phyloP scores from a whole-genome alignment of 2,329 filamentous ascomycete species.

The Eutypella sp. region DNA sequence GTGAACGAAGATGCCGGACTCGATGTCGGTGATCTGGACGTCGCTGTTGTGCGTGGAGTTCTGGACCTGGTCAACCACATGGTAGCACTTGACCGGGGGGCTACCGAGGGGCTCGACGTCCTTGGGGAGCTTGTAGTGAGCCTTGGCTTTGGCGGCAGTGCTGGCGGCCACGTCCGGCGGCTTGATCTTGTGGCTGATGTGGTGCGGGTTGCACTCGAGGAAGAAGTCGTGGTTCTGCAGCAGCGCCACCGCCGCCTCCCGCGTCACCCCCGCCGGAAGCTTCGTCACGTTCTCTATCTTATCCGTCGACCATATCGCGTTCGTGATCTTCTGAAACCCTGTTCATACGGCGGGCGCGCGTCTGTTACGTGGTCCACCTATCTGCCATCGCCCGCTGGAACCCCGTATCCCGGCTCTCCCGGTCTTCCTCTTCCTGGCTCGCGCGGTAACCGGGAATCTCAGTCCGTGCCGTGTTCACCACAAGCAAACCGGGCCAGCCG shows the following conservation, averaged over 20 bases:
- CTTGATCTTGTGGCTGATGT: slow-evolving; percentile 29
- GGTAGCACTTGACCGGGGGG: slow-evolving; percentile 33
- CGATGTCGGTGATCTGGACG: slow-evolving; percentile 48
- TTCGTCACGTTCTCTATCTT: slow-evolving; percentile 37
- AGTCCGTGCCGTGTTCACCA: no score
- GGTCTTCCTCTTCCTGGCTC: neutral
- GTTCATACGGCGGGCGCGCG: neutral
- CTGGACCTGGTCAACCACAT: slow-evolving; percentile 48
- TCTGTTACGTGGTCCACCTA: neutral
- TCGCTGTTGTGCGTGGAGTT: slow-evolving; percentile 51
- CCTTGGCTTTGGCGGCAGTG: slow-evolving; percentile 21
- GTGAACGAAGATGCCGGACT: slow-evolving; percentile 46
- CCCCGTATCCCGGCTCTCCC: neutral
- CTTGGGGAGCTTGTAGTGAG: slow-evolving; percentile 17
- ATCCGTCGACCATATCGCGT: neutral
- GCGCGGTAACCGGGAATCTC: neutral
- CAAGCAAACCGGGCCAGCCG: no score
- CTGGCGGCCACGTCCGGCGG: slow-evolving; percentile 16
- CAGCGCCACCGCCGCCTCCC: slow-evolving; percentile 30
- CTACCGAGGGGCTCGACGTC: slow-evolving; percentile 17
- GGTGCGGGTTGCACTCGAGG: slow-evolving; percentile 49
- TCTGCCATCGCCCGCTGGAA: neutral
- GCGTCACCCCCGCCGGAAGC: slow-evolving; percentile 30
- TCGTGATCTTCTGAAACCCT: neutral
- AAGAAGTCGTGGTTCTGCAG: slow-evolving; percentile 50